A percentile compares a stretch with the other conserved stretches of the same genome.
Conservation (phyloP, 768 basidiomycete species). For the Pleurotus cornucopiae region DNA sequence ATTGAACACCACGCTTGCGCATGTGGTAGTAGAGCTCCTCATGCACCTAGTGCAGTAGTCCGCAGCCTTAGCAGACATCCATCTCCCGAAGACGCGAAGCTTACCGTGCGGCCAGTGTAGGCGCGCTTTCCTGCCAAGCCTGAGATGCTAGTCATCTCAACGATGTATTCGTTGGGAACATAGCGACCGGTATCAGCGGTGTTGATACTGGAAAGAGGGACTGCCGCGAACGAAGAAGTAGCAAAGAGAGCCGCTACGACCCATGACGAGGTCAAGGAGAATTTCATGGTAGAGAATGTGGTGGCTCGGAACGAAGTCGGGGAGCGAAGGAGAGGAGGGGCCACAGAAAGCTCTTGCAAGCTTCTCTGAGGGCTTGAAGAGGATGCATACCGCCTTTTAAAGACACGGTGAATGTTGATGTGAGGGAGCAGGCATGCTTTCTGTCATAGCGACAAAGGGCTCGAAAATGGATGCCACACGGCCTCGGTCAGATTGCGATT, state of each 20-base stretch:
- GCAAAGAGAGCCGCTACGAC: slow-evolving; percentile 23
- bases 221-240: slow-evolving; percentile 22
- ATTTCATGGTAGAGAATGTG: slow-evolving; percentile 9
- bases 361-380: neutral
- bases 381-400: neutral
- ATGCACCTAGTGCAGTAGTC: slow-evolving; percentile 33
- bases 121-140: slow-evolving; percentile 32
- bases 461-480: neutral
- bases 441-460: slow-evolving; percentile 7
- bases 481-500: slow-evolving; percentile 3
- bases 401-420: slow-evolving; percentile 6
- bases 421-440: slow-evolving; percentile 8
- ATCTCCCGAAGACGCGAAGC: neutral
- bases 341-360: slow-evolving; percentile 4
- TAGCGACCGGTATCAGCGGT: slow-evolving; percentile 30
- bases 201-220: slow-evolving; percentile 34
- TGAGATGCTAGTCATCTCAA: slow-evolving; percentile 46
- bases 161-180: slow-evolving; percentile 51
- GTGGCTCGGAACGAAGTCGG: neutral
- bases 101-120: slow-evolving; percentile 19
- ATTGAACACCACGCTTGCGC: slow-evolving; percentile 36
- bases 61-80: neutral
- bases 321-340: slow-evolving; percentile 1
- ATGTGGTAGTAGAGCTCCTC: slow-evolving; percentile 44
- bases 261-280: slow-evolving; percentile 6